These are phyloP conservation scores for Kurtzmaniella quercitrusa DNA, from an alignment of 1,139 yeast species.

Conservation along the genomic window DNA sequence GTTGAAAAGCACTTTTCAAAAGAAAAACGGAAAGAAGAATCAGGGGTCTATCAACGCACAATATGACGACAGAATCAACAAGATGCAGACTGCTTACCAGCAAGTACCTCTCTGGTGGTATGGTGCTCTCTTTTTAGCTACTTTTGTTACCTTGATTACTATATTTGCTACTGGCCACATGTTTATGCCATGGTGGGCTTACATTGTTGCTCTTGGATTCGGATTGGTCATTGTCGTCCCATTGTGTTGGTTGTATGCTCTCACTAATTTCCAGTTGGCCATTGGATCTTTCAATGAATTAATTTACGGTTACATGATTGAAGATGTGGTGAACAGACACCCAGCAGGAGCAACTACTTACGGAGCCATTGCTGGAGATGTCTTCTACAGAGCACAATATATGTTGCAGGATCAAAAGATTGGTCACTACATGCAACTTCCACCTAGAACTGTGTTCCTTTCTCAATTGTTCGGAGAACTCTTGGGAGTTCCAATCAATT, in stretches of 20 bases:
- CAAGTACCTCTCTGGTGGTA: conserved; percentile 45
- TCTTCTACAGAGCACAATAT: conserved; percentile 51
- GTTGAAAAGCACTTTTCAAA: conserved; percentile 10
- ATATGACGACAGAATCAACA: conserved; percentile 37
- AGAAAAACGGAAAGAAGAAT: neutral
- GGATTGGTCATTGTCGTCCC: conserved; percentile 47
- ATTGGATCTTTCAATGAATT: conserved; percentile 50
- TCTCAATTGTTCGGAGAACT: conserved; percentile 48
- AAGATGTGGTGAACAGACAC: conserved; percentile 24
- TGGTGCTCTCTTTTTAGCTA: conserved; percentile 23
- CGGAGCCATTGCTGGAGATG: conserved; percentile 49
- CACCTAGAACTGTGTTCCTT: conserved; percentile 43
- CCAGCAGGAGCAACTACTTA: conserved; percentile 48
- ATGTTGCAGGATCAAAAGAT: conserved; percentile 45
- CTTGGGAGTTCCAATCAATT: conserved; percentile 48
- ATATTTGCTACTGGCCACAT: conserved; percentile 34
- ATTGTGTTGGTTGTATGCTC: conserved; percentile 46
- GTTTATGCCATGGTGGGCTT: conserved; percentile 50
- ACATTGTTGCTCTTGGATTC: conserved; percentile 36
- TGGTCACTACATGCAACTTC: conserved; percentile 46
- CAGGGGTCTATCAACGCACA: conserved; percentile 9
- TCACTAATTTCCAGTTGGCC: conserved; percentile 48
- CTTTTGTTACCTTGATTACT: conserved; percentile 29
- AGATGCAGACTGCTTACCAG: conserved; percentile 29
- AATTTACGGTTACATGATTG: conserved; percentile 43